Evolutionary conservation across 768 basidiomycete genomes (phyloP).

Genomic region (Lepiota venenata): DNA sequence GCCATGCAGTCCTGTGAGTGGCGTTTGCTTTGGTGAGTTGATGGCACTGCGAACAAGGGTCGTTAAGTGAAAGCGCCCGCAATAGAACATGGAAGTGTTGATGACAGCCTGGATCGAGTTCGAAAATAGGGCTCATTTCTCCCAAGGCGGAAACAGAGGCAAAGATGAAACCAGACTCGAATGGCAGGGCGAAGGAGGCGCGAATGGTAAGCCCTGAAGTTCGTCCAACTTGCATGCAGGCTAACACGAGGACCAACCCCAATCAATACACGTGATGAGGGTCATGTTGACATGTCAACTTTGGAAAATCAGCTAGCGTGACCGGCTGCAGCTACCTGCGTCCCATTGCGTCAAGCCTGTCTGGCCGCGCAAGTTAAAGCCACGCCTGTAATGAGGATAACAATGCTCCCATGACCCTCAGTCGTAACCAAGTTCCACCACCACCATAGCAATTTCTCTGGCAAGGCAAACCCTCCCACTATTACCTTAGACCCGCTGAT

Average conservation of each 20-base stretch:
- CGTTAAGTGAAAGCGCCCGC: background rate
- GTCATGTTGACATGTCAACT: too few relatives aligned
- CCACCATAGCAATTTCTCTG: too few relatives aligned
- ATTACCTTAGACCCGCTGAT: too few relatives aligned
- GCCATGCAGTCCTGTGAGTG: constrained; percentile 15
- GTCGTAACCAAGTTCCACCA: too few relatives aligned
- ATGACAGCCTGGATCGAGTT: background rate
- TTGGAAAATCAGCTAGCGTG: too few relatives aligned
- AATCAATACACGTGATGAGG: too few relatives aligned
- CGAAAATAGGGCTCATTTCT: background rate
- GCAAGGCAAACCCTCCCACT: too few relatives aligned
- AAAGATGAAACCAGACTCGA: background rate
- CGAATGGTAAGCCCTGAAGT: background rate
- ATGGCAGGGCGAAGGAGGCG: background rate
- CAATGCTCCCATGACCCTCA: too few relatives aligned
- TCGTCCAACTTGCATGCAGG: constrained; percentile 7
- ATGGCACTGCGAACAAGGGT: constrained; percentile 1
- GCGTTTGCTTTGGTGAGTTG: constrained; percentile 1
- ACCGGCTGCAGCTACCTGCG: too few relatives aligned
- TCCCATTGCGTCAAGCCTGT: too few relatives aligned
- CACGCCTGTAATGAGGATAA: too few relatives aligned
- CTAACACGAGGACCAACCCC: constrained; percentile 17
- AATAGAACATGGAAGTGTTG: background rate
- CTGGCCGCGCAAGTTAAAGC: too few relatives aligned
- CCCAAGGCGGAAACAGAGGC: background rate